phyloP scores from a whole-genome alignment of 1,284 basidiomycete species.

The Gymnopus androsaceus region DNA sequence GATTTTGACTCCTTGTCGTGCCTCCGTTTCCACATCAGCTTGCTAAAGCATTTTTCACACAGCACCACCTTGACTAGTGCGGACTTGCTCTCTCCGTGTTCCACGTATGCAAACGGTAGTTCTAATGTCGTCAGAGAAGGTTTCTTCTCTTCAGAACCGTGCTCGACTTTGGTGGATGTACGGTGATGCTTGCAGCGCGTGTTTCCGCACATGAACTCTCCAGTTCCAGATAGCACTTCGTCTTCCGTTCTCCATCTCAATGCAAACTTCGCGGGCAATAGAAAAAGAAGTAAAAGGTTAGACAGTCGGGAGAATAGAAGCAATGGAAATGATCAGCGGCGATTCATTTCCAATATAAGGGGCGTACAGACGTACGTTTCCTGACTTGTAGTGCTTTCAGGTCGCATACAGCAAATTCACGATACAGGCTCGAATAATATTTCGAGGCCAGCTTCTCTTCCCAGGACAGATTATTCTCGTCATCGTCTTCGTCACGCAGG shows the following conservation, averaged over 20 bases:
- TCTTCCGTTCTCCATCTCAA: conserved; percentile 89
- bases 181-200: conserved; percentile 67
- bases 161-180: conserved; percentile 17
- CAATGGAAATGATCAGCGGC: not conserved
- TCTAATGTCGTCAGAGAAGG: conserved; percentile 70
- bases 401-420: conserved; percentile 90
- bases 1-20: conserved; percentile 55
- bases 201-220: conserved; percentile 86
- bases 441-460: conserved; percentile 82
- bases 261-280: conserved; percentile 58
- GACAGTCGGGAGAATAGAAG: too few relatives aligned
- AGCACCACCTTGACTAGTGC: conserved; percentile 89
- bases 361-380: conserved; percentile 61
- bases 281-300: not conserved
- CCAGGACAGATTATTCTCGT: conserved; percentile 55
- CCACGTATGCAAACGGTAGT: conserved; percentile 85
- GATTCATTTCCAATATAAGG: not conserved
- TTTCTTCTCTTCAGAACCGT: conserved; percentile 20
- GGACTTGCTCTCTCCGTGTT: conserved; percentile 73
- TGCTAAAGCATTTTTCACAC: conserved; percentile 75
- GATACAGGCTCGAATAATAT: conserved; percentile 85
- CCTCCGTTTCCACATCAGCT: conserved; percentile 83
- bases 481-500: conserved; percentile 63
- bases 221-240: conserved; percentile 83
- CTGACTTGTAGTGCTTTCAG: conserved; percentile 92